phyloP scores from a whole-genome alignment of 1,139 yeast genomes.

The Sugiyamaella xylanicola region DNA sequence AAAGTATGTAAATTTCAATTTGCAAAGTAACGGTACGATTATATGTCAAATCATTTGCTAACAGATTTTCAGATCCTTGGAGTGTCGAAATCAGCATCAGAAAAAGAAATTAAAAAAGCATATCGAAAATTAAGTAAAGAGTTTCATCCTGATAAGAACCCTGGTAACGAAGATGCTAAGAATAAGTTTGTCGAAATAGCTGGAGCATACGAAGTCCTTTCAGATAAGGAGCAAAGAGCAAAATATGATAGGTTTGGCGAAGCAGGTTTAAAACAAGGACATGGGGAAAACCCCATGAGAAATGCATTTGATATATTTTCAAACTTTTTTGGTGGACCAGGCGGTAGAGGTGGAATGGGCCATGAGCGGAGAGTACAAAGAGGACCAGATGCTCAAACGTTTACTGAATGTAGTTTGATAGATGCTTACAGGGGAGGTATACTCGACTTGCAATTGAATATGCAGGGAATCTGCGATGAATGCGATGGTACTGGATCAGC shows the following conservation, averaged over 20 bases:
- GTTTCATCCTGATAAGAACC: slow-evolving; percentile 94
- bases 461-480: slow-evolving; percentile 71
- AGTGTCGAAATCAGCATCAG: slow-evolving; percentile 65
- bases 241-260: slow-evolving; percentile 82
- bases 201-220: slow-evolving; percentile 88
- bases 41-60: too few species aligned
- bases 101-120: slow-evolving; percentile 82
- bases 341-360: slow-evolving; percentile 41
- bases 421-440: slow-evolving; percentile 73
- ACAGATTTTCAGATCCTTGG: slow-evolving; percentile 65
- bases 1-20: slow-evolving; percentile 21
- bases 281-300: slow-evolving; percentile 44
- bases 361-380: slow-evolving; percentile 50
- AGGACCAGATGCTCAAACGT: slow-evolving; percentile 67
- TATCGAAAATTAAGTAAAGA: slow-evolving; percentile 81
- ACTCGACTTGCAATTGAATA: slow-evolving; percentile 61
- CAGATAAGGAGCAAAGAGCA: slow-evolving; percentile 69
- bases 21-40: too few species aligned
- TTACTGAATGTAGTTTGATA: slow-evolving; percentile 56
- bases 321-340: slow-evolving; percentile 73
- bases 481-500: slow-evolving; percentile 87
- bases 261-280: slow-evolving; percentile 58
- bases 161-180: slow-evolving; percentile 77
- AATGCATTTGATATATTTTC: slow-evolving; percentile 76
- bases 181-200: slow-evolving; percentile 87